Evolutionary conservation across 169 alveolate species (phyloP).

Genomic region (Cryptosporidium ubiquitum): DNA sequence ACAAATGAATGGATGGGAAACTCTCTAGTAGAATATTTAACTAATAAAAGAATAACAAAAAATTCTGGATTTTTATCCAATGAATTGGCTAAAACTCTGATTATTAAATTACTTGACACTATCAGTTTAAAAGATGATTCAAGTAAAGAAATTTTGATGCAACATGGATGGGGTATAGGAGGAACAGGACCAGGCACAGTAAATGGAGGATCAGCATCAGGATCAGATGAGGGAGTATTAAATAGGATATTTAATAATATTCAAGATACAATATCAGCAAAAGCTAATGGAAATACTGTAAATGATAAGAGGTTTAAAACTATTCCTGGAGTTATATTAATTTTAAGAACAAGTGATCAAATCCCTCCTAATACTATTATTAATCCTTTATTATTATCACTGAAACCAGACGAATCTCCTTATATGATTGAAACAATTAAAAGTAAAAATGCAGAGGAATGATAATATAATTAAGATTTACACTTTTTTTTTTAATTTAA

Average conservation of each 20-base stretch:
- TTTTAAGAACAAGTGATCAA: conserved; percentile 46
- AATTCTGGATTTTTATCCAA: neutral
- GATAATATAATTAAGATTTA: neutral
- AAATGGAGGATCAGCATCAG: neutral
- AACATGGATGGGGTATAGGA: conserved; percentile 55
- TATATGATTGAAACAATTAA: conserved; percentile 44
- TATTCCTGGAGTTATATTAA: conserved; percentile 36
- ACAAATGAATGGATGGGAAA: conserved; percentile 53
- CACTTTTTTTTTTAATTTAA: too few relatives aligned
- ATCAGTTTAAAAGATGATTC: neutral
- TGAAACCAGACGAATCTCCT: conserved; percentile 69
- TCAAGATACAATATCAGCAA: neutral
- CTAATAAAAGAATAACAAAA: conserved; percentile 10
- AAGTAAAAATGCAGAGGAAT: neutral
- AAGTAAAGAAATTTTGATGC: neutral
- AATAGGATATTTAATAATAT: neutral
- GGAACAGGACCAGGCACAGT: neutral
- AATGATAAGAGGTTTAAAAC: neutral
- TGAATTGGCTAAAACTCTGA: conserved; percentile 28
- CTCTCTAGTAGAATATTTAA: conserved; percentile 34
- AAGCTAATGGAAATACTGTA: neutral
- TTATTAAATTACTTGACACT: conserved; percentile 9
- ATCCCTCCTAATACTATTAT: conserved; percentile 45
- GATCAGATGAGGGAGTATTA: neutral
- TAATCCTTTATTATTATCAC: conserved; percentile 19